Conservation (phyloP, 305 asterid genomes). For the Coffea humblotiana region DNA sequence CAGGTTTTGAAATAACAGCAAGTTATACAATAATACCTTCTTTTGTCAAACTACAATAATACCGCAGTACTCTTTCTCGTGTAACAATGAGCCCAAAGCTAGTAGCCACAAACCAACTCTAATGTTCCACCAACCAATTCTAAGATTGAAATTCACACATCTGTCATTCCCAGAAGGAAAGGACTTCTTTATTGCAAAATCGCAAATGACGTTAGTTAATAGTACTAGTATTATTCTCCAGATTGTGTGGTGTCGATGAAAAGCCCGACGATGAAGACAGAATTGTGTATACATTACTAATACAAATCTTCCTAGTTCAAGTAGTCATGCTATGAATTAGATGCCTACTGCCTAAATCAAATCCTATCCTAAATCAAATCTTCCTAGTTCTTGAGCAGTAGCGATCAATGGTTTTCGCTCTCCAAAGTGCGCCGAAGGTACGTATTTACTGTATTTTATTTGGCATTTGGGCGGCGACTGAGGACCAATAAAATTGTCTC, state of each 20-base stretch:
- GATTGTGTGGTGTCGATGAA: background rate
- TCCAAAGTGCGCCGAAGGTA: slow-evolving; percentile 12
- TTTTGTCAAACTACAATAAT: too few species aligned
- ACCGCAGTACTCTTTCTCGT: background rate
- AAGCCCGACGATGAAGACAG: background rate
- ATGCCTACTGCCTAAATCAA: background rate
- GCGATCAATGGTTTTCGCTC: background rate
- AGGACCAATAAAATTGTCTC: background rate
- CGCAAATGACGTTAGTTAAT: background rate
- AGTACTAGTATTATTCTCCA: background rate
- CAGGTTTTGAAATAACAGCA: background rate
- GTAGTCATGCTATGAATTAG: background rate
- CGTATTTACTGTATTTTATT: too few species aligned
- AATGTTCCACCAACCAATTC: too few species aligned
- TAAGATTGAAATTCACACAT: background rate
- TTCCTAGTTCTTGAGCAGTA: background rate
- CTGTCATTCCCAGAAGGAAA: background rate
- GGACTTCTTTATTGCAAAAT: background rate
- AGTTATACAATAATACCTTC: too few species aligned
- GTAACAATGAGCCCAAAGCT: background rate
- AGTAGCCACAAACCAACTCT: background rate
- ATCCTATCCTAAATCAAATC: too few species aligned
- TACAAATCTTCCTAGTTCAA: background rate
- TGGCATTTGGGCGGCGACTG: background rate
- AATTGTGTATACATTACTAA: background rate